phyloP scores from a whole-genome alignment of 1,284 basidiomycete species.

The Naganishia albida region DNA sequence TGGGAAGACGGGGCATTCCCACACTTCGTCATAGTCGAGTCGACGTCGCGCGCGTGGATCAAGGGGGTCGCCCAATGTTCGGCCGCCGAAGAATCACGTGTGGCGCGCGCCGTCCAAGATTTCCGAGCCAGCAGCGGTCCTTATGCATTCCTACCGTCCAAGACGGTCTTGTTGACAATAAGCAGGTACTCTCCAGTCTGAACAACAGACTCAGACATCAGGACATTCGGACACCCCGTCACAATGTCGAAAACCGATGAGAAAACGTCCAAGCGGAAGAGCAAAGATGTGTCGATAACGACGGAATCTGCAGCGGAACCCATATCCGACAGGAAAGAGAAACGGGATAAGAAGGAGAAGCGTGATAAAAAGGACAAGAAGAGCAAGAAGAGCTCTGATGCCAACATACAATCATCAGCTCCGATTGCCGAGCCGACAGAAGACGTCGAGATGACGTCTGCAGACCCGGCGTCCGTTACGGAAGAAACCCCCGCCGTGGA shows the following conservation, averaged over 20 bases:
- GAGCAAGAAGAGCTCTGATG: background rate
- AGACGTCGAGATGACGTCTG: slow-evolving; percentile 22
- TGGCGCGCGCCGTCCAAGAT: slow-evolving; percentile 4
- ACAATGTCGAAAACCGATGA: slow-evolving; percentile 36
- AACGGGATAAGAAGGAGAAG: slow-evolving; percentile 18
- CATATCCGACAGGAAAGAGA: slow-evolving; percentile 20
- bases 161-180: background rate
- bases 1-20: background rate
- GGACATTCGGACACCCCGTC: slow-evolving; percentile 19
- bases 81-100: slow-evolving; percentile 27
- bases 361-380: slow-evolving; percentile 24
- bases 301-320: background rate
- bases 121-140: slow-evolving; percentile 6
- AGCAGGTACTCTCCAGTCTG: background rate
- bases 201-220: background rate
- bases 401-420: background rate
- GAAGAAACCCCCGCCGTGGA: slow-evolving; percentile 28
- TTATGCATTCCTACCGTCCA: slow-evolving; percentile 8
- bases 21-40: background rate
- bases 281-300: slow-evolving; percentile 7
- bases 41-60: slow-evolving; percentile 5
- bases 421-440: slow-evolving; percentile 18
- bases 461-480: slow-evolving; percentile 25
- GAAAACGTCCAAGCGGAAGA: slow-evolving; percentile 23
- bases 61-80: no score